Evolutionary conservation across 202 grass and related monocot species (phyloP).

Genomic region (Saccharum hybrid): DNA sequence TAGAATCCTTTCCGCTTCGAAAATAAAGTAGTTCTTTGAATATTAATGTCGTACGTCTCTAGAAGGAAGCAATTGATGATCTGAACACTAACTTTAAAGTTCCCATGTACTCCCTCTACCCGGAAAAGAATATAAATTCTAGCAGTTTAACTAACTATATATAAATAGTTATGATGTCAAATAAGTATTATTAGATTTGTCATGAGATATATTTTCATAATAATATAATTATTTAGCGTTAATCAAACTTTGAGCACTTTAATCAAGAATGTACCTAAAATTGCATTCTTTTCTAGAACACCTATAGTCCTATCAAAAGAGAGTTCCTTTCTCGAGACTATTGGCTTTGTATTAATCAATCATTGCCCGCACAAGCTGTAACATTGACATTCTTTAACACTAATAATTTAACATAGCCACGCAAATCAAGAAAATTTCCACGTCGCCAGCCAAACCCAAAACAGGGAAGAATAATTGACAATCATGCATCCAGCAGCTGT

Average conservation of each 20-base stretch:
- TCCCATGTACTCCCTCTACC: no score
- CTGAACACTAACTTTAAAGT: not conserved
- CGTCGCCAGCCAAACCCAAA: constrained; percentile 2
- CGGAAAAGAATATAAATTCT: no score
- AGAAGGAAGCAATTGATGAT: not conserved
- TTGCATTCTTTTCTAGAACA: no score
- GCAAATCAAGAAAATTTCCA: not conserved
- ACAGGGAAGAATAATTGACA: not conserved
- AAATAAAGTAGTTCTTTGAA: not conserved
- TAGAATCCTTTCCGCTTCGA: no score
- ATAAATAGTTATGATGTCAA: no score
- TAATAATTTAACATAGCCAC: not conserved
- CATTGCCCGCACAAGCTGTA: not conserved
- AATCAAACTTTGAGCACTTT: no score
- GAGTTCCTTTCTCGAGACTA: not conserved
- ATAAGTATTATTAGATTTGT: no score
- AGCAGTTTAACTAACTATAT: no score
- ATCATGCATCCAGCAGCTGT: constrained; percentile 9
- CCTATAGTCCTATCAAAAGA: not conserved
- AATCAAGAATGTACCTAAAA: no score
- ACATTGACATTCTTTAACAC: not conserved
- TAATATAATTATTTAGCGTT: no score
- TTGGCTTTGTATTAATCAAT: not conserved
- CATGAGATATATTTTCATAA: no score
- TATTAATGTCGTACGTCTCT: not conserved